Percentiles rank a stretch among this genome's conserved stretches.
Conservation (phyloP, 768 basidiomycete genomes). For the Chalciporus pseudorubinellus region DNA sequence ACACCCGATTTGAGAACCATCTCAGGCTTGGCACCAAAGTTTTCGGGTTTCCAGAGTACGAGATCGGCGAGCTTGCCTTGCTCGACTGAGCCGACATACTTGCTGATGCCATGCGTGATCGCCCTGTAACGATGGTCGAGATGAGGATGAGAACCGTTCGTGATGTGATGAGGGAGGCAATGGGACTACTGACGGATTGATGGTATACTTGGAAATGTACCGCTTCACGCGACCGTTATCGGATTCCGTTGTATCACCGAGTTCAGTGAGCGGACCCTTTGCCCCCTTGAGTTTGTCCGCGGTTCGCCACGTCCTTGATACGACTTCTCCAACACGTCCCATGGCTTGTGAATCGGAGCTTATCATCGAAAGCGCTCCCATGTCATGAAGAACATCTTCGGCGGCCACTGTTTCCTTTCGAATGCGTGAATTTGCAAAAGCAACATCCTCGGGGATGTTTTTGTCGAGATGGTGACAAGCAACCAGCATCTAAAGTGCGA, state of each 20-base stretch:
- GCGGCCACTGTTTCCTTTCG: constrained; percentile 96
- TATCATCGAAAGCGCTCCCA: constrained; percentile 95
- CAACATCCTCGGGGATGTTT: constrained; percentile 88
- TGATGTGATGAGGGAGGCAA: not conserved
- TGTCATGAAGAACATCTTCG: constrained; percentile 92
- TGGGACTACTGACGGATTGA: constrained; percentile 80
- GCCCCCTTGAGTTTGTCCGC: constrained; percentile 90
- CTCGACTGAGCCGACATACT: constrained; percentile 81
- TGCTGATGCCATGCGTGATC: constrained; percentile 89
- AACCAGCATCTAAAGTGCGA: constrained; percentile 84
- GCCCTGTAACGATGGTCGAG: constrained; percentile 50
- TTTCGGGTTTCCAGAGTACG: constrained; percentile 92
- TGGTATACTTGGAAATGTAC: constrained; percentile 93
- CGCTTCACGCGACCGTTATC: constrained; percentile 94
- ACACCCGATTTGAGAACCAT: constrained; percentile 95
- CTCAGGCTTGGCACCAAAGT: constrained; percentile 90
- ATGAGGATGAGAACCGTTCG: not conserved
- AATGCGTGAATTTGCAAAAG: constrained; percentile 96
- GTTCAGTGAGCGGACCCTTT: constrained; percentile 63
- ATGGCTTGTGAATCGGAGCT: constrained; percentile 97
- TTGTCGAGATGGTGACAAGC: constrained; percentile 97
- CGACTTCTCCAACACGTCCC: constrained; percentile 96
- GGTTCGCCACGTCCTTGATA: constrained; percentile 92
- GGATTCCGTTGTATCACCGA: constrained; percentile 42
- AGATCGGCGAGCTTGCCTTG: constrained; percentile 87